Evolutionary conservation across 768 basidiomycete species (phyloP).

Genomic region (Lyophyllum decastes): DNA sequence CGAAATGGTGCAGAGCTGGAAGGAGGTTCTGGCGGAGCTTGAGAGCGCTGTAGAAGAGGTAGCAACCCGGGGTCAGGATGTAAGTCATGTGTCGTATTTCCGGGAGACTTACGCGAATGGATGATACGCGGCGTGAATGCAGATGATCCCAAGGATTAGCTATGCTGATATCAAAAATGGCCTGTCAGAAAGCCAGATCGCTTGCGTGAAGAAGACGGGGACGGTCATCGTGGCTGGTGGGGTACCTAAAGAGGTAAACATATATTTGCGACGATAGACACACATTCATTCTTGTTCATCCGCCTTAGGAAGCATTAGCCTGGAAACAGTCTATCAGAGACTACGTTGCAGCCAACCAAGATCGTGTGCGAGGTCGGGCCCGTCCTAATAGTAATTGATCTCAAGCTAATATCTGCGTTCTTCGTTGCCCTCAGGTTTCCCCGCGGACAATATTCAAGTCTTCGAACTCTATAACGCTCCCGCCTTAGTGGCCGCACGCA

Average conservation of each 20-base stretch:
- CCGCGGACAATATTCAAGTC: constrained; percentile 65
- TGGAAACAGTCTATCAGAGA: constrained; percentile 60
- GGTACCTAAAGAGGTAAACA: constrained; percentile 50
- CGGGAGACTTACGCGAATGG: background rate
- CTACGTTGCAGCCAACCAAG: constrained; percentile 51
- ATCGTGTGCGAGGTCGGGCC: constrained; percentile 47
- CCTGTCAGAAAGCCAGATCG: constrained; percentile 43
- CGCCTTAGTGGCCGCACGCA: constrained; percentile 65
- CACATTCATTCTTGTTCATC: background rate
- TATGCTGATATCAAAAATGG: constrained; percentile 48
- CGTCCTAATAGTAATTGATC: background rate
- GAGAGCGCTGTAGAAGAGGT: constrained; percentile 50
- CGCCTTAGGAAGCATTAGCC: constrained; percentile 49
- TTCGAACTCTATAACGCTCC: constrained; percentile 75
- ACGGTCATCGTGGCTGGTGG: constrained; percentile 59
- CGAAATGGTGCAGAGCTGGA: constrained; percentile 51
- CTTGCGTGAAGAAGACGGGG: constrained; percentile 51
- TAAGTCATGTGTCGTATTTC: constrained; percentile 24
- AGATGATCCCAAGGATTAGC: constrained; percentile 55
- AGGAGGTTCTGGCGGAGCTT: constrained; percentile 51
- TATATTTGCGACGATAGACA: background rate
- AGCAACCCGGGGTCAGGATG: constrained; percentile 43
- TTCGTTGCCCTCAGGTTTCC: constrained; percentile 51
- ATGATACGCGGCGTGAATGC: background rate
- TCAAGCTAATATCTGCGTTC: background rate